Conservation (phyloP, 2,329 filamentous ascomycete genomes). For the Fusarium sp. region DNA sequence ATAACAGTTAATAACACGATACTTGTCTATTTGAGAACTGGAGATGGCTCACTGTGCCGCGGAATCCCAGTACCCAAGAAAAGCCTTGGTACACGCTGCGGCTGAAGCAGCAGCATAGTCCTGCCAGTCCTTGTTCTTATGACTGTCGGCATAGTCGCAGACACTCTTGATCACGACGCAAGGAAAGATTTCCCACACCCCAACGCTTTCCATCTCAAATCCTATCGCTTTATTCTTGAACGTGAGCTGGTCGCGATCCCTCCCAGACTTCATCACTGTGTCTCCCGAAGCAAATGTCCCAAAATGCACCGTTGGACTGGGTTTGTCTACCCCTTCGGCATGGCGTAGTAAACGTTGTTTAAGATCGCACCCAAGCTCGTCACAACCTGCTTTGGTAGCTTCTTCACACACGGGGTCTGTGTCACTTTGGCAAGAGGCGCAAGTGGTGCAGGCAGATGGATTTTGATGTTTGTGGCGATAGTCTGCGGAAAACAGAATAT, state of each 20-base stretch:
- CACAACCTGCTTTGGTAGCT: neutral
- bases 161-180: conserved; percentile 33
- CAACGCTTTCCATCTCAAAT: conserved; percentile 37
- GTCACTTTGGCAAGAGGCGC: neutral
- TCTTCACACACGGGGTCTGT: neutral
- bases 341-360: neutral
- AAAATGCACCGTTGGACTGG: conserved; percentile 6
- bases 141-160: conserved; percentile 36
- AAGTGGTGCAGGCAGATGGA: neutral
- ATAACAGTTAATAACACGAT: neutral
- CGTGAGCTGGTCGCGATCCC: conserved; percentile 3
- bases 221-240: conserved; percentile 3
- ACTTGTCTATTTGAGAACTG: too few species aligned
- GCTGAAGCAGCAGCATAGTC: conserved; percentile 4
- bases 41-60: neutral
- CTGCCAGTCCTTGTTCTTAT: conserved; percentile 25
- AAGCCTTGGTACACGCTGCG: conserved; percentile 2
- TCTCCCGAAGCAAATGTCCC: conserved; percentile 20
- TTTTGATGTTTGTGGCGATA: conserved; percentile 17
- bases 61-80: conserved; percentile 16
- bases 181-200: conserved; percentile 26
- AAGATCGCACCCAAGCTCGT: neutral
- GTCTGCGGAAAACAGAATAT: neutral
- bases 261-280: conserved; percentile 20
- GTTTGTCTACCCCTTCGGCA: neutral